Evolutionary conservation across 495 filamentous ascomycete genomes (phyloP).

Genomic region (Hypoxylon subgilvum): DNA sequence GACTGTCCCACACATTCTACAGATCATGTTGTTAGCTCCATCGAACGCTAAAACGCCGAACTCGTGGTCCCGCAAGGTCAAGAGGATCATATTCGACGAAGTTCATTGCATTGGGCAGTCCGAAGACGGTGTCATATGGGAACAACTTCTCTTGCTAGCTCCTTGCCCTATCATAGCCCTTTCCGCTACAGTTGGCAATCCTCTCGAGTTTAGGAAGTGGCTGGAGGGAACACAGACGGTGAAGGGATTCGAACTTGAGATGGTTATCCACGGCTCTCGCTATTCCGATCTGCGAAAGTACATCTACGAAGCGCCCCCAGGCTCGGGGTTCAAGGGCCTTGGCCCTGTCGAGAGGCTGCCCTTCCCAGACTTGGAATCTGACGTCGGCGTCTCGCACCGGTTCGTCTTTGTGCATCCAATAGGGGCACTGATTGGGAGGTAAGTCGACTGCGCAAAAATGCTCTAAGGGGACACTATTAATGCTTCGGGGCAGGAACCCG

Average conservation of each 20-base stretch:
- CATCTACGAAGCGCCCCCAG: conserved; percentile 58
- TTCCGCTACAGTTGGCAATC: conserved; percentile 81
- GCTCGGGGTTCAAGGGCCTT: conserved; percentile 65
- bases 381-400: conserved; percentile 48
- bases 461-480: neutral
- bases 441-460: neutral
- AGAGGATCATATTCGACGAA: conserved; percentile 82
- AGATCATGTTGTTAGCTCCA: conserved; percentile 77
- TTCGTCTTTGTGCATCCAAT: conserved; percentile 74
- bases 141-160: conserved; percentile 74
- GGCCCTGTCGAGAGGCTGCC: conserved; percentile 29
- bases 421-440: conserved; percentile 63
- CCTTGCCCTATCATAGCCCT: conserved; percentile 82
- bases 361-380: conserved; percentile 44
- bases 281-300: conserved; percentile 80
- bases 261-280: conserved; percentile 68
- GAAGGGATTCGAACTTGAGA: conserved; percentile 59
- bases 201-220: conserved; percentile 72
- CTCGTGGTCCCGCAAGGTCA: conserved; percentile 69
- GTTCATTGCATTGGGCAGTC: conserved; percentile 81
- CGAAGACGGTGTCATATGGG: conserved; percentile 81
- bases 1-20: conserved; percentile 77
- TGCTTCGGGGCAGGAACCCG: conserved; percentile 56
- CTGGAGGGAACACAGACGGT: conserved; percentile 63
- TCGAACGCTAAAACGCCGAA: conserved; percentile 60